Percentiles rank a stretch among this genome's conserved stretches.
Evolutionary conservation across 208 protist genomes (phyloP).

Genomic region (Phytomonas serpens): DNA sequence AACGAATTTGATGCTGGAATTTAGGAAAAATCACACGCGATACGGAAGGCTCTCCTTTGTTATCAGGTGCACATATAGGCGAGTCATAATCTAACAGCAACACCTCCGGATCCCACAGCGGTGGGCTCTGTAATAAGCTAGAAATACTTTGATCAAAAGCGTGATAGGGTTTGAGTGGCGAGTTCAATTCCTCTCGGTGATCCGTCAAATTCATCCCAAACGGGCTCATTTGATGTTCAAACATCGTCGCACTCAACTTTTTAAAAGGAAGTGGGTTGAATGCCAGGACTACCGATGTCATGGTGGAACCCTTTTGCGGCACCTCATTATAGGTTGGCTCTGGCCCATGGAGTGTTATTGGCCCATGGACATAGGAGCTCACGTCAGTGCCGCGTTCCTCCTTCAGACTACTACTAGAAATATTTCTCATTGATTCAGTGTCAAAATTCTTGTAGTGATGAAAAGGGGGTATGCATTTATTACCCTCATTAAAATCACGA

Average conservation of each 20-base stretch:
- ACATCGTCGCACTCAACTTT: background rate
- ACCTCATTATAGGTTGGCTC: background rate
- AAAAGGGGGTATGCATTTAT: background rate
- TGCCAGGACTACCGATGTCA: background rate
- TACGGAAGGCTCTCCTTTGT: background rate
- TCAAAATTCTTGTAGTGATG: background rate
- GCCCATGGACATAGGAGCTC: background rate
- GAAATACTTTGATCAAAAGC: background rate
- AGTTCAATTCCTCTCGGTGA: background rate
- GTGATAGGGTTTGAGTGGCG: background rate
- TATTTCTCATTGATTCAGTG: background rate
- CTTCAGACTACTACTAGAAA: background rate
- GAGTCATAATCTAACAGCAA: background rate
- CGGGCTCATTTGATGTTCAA: background rate
- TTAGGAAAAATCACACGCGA: background rate
- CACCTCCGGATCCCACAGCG: background rate
- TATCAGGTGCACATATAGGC: background rate
- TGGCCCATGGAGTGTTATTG: background rate
- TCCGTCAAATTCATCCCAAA: background rate
- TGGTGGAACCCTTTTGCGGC: background rate
- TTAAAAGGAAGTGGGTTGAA: background rate
- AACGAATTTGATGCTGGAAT: constrained; percentile 29
- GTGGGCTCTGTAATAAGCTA: background rate
- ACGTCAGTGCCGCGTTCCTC: background rate
- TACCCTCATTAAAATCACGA: background rate